phyloP scores from a whole-genome alignment of 352 stramenopile genomes.

The Phytophthora constricta region DNA sequence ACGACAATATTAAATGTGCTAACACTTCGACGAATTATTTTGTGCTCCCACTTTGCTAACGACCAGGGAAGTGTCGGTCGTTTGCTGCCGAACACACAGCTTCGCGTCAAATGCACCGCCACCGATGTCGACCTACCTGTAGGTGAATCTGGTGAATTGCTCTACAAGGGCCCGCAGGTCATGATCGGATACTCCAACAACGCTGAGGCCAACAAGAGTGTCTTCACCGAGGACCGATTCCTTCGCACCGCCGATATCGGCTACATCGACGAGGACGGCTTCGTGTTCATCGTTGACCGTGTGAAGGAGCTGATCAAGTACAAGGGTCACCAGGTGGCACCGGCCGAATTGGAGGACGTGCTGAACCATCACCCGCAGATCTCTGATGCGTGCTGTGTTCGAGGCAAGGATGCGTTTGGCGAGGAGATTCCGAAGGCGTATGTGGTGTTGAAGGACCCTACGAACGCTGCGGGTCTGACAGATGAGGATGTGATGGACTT shows the following conservation, averaged over 20 bases:
- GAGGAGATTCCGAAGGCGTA: conserved; percentile 92
- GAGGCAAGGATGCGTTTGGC: conserved; percentile 68
- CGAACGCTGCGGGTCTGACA: conserved; percentile 40
- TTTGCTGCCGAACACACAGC: conserved; percentile 65
- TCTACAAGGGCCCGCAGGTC: conserved; percentile 90
- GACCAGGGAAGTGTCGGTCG: conserved; percentile 58
- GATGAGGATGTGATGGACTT: conserved; percentile 85
- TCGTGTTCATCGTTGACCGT: conserved; percentile 92
- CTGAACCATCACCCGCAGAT: conserved; percentile 84
- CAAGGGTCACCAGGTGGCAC: conserved; percentile 92
- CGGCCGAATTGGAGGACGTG: conserved; percentile 92
- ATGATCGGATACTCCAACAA: conserved; percentile 95
- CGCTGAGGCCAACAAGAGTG: conserved; percentile 79
- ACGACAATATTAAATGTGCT: too few species aligned
- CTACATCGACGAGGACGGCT: conserved; percentile 92
- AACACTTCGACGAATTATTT: too few species aligned
- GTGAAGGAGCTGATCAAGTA: conserved; percentile 97
- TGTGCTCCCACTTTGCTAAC: too few species aligned
- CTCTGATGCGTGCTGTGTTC: conserved; percentile 77
- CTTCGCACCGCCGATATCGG: conserved; percentile 91
- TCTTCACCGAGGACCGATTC: conserved; percentile 83
- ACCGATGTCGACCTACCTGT: conserved; percentile 50
- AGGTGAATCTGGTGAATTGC: conserved; percentile 78
- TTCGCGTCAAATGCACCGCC: conserved; percentile 57
- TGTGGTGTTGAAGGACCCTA: conserved; percentile 75